Conservation (phyloP, 768 basidiomycete species). For the Pisolithus albus region DNA sequence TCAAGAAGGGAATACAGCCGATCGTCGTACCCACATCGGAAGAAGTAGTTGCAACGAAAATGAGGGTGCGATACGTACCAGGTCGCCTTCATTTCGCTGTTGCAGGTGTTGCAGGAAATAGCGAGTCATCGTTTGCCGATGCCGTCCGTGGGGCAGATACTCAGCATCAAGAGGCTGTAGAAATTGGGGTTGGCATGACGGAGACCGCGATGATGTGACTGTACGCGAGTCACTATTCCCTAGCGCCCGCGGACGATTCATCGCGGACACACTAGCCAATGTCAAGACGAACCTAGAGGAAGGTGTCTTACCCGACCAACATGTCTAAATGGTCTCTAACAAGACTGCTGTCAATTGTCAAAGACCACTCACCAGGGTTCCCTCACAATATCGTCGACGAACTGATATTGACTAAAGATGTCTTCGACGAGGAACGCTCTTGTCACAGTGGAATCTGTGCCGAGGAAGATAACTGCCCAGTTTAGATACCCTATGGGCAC, state of each 20-base stretch:
- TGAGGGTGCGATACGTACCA: conserved; percentile 6
- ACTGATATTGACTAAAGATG: too few species aligned
- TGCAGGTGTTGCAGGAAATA: conserved; percentile 19
- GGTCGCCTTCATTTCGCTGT: conserved; percentile 23
- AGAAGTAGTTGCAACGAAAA: conserved; percentile 5
- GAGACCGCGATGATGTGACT: conserved; percentile 1
- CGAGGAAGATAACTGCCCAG: neutral
- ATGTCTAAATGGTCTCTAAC: too few species aligned
- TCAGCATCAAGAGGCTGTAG: conserved; percentile 12
- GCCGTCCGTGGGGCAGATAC: conserved; percentile 20
- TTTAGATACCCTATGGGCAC: too few species aligned
- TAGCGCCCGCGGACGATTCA: conserved; percentile 11
- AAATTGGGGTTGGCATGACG: conserved; percentile 12
- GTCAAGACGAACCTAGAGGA: conserved; percentile 8
- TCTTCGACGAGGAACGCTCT: too few species aligned
- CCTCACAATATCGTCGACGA: too few species aligned
- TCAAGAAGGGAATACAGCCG: conserved; percentile 11
- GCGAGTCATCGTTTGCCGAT: conserved; percentile 18
- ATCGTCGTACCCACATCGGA: conserved; percentile 10
- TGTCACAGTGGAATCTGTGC: neutral
- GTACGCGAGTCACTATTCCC: conserved; percentile 2
- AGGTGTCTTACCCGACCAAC: conserved; percentile 8
- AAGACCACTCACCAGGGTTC: too few species aligned
- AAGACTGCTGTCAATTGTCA: too few species aligned
- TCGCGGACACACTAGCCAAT: conserved; percentile 12